A percentile compares a stretch with the other conserved stretches of the same genome.
Evolutionary conservation across 2,329 filamentous ascomycete genomes (phyloP).

Genomic region (Lasiodiplodia hormozganensis): DNA sequence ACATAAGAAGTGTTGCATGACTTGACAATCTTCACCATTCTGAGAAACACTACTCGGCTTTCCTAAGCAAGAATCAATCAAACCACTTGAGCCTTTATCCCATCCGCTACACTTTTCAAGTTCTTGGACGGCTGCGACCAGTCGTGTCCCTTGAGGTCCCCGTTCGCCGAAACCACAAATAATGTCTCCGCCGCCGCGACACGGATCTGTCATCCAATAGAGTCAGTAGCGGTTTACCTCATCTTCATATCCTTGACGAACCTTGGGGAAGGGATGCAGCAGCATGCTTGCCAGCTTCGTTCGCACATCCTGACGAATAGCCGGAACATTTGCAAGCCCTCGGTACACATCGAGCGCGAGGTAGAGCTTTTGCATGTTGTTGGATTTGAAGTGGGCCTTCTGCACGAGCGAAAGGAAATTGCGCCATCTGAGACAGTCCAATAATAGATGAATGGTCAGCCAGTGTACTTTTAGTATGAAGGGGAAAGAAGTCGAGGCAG

Average conservation of each 20-base stretch:
- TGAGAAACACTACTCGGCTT: neutral
- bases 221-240: neutral
- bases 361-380: conserved; percentile 81
- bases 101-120: conserved; percentile 41
- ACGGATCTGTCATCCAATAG: conserved; percentile 36
- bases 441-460: neutral
- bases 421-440: conserved; percentile 53
- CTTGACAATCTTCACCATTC: neutral
- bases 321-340: conserved; percentile 61
- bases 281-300: conserved; percentile 77
- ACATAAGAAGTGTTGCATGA: too few relatives aligned
- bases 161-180: conserved; percentile 46
- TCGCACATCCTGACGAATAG: conserved; percentile 62
- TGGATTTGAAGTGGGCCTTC: conserved; percentile 81
- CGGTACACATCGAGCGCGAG: conserved; percentile 82
- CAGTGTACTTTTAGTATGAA: neutral
- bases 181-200: conserved; percentile 51
- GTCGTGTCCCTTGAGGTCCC: conserved; percentile 44
- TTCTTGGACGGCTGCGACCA: conserved; percentile 44
- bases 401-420: conserved; percentile 74
- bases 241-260: neutral
- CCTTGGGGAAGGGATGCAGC: conserved; percentile 76
- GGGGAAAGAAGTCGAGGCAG: neutral
- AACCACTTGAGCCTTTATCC: conserved; percentile 14
- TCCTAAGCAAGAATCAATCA: neutral